These are phyloP conservation scores for Aspergillus jensenii DNA, from an alignment of 2,329 filamentous ascomycete genomes.

Conservation along the genomic window DNA sequence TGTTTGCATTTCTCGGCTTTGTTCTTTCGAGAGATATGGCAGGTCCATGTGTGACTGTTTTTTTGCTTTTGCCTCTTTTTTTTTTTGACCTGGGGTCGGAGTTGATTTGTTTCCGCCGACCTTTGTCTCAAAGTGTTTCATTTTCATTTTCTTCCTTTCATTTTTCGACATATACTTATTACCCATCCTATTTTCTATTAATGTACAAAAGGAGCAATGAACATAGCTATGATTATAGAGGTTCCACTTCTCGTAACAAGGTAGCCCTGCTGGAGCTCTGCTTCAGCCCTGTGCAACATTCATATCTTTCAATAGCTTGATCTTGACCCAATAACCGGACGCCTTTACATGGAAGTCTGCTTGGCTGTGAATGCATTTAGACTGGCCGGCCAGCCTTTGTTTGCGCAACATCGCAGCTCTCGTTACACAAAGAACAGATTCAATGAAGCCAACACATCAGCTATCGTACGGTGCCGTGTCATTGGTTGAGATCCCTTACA, in stretches of 20 bases:
- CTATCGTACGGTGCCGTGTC: too few relatives aligned
- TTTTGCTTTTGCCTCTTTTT: background rate
- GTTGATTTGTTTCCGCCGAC: background rate
- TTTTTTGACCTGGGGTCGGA: background rate
- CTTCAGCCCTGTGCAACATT: background rate
- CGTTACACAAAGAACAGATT: too few relatives aligned
- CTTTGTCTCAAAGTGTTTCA: background rate
- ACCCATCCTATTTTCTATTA: background rate
- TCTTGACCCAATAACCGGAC: background rate
- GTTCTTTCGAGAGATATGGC: background rate
- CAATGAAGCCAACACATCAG: too few relatives aligned
- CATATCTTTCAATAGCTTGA: background rate
- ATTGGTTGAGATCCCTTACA: too few relatives aligned
- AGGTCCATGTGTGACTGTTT: background rate
- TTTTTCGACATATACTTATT: background rate
- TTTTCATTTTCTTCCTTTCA: background rate
- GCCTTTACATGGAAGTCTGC: too few relatives aligned
- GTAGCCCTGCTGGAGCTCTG: background rate
- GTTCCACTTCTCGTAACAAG: background rate
- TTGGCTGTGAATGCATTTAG: too few relatives aligned
- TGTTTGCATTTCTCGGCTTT: background rate
- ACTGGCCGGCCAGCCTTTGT: too few relatives aligned
- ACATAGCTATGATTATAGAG: slow-evolving; percentile 4
- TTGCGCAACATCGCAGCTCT: too few relatives aligned
- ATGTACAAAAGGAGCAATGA: slow-evolving; percentile 7